Evolutionary conservation across 2,329 filamentous ascomycete species (phyloP).

Genomic region (Colletotrichum spaethianum): DNA sequence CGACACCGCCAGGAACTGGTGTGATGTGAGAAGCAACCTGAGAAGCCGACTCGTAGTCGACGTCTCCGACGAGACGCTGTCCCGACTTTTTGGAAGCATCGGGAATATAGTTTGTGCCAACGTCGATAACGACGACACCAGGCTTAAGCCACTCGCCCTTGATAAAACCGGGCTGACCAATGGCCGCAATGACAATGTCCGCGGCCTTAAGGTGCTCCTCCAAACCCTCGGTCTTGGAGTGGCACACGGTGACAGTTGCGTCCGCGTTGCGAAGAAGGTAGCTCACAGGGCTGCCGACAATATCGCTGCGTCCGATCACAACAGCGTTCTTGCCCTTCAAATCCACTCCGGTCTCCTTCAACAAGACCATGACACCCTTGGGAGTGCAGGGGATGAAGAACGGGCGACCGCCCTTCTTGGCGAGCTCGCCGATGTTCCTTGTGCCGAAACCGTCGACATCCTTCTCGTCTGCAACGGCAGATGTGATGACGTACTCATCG

Average conservation of each 20-base stretch:
- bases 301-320: conserved; percentile 94
- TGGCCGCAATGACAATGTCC: conserved; percentile 92
- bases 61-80: conserved; percentile 92
- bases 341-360: conserved; percentile 87
- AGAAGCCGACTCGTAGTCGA: conserved; percentile 88
- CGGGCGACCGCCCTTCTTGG: conserved; percentile 92
- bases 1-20: conserved; percentile 95
- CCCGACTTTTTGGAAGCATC: conserved; percentile 94
- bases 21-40: conserved; percentile 94
- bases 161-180: conserved; percentile 88
- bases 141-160: conserved; percentile 97
- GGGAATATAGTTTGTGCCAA: conserved; percentile 95
- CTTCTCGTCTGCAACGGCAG: conserved; percentile 91
- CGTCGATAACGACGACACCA: conserved; percentile 95
- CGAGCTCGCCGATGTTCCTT: conserved; percentile 94
- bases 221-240: conserved; percentile 86
- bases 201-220: conserved; percentile 83
- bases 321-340: conserved; percentile 93
- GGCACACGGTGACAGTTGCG: conserved; percentile 96
- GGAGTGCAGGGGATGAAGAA: conserved; percentile 96
- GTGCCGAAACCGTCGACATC: conserved; percentile 98
- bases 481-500: conserved; percentile 91
- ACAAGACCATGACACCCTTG: conserved; percentile 94
- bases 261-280: conserved; percentile 96
- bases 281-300: conserved; percentile 97